phyloP scores from a whole-genome alignment of 352 stramenopile species.

The Phytophthora brassicae region DNA sequence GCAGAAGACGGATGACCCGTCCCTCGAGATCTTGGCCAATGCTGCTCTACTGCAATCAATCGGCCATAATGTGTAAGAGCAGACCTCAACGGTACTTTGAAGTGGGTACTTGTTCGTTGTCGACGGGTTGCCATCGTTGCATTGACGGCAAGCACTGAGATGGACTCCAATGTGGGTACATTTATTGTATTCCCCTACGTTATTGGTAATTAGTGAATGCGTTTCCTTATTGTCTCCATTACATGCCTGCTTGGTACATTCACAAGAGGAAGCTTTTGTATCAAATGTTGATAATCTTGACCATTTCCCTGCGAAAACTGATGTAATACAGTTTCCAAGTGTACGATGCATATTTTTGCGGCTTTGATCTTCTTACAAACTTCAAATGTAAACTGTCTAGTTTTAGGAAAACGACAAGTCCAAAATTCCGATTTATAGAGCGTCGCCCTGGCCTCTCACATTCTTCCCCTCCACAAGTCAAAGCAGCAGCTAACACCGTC shows the following conservation, averaged over 20 bases:
- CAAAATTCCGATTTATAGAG: constrained; percentile 28
- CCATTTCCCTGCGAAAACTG: neutral
- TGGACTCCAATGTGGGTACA: neutral
- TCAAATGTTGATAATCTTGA: no score
- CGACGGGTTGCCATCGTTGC: neutral
- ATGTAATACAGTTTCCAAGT: neutral
- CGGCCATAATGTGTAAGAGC: constrained; percentile 34
- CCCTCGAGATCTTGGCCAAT: constrained; percentile 72
- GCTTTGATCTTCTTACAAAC: constrained; percentile 12
- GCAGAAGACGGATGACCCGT: constrained; percentile 39
- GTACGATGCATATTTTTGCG: constrained; percentile 32
- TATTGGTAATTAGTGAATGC: constrained; percentile 25
- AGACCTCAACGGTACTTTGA: no score
- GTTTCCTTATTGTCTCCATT: neutral
- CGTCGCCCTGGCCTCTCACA: constrained; percentile 14
- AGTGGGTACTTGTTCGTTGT: constrained; percentile 9
- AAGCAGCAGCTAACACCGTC: constrained; percentile 1
- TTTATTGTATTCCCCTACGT: constrained; percentile 23
- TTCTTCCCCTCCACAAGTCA: constrained; percentile 24
- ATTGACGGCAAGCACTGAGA: neutral
- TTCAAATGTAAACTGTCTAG: neutral
- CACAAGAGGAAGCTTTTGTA: no score
- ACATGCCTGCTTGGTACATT: neutral
- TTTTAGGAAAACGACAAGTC: neutral
- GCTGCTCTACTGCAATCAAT: constrained; percentile 72